These are phyloP conservation scores for Didymella lethalis DNA, from an alignment of 2,329 filamentous ascomycete genomes.

Conservation along the genomic window DNA sequence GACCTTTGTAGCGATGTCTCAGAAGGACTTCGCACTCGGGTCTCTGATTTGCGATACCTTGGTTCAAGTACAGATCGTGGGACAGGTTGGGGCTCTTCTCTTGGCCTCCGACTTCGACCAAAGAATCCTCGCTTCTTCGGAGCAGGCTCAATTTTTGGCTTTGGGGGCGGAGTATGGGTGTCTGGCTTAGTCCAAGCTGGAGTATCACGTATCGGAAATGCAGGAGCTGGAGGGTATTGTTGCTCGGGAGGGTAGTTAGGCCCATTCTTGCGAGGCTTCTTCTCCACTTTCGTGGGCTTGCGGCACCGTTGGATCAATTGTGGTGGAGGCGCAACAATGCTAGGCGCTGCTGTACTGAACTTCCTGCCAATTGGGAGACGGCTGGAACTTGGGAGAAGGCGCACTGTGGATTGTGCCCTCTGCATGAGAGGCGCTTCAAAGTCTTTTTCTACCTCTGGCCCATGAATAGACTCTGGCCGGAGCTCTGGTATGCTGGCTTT, in stretches of 20 bases:
- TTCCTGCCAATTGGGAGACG: slow-evolving; percentile 16
- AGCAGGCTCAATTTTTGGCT: slow-evolving; percentile 8
- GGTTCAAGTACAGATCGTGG: neutral
- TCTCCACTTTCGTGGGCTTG: slow-evolving; percentile 6
- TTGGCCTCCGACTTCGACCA: neutral
- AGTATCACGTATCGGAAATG: slow-evolving; percentile 36
- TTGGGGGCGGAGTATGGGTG: slow-evolving; percentile 25
- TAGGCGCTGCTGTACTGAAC: slow-evolving; percentile 26
- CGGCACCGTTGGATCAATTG: slow-evolving; percentile 4
- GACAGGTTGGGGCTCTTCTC: neutral
- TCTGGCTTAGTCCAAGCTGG: slow-evolving; percentile 36
- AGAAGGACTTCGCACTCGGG: neutral
- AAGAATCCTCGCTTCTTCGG: slow-evolving; percentile 17
- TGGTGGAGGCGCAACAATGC: slow-evolving; percentile 25
- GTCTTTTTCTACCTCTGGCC: neutral
- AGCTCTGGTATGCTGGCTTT: too few species aligned
- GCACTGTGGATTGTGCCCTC: neutral
- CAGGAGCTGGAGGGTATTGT: slow-evolving; percentile 35
- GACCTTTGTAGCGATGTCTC: slow-evolving; percentile 35
- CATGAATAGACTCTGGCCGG: neutral
- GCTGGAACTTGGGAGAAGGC: neutral
- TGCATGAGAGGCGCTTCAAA: neutral
- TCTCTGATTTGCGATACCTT: neutral
- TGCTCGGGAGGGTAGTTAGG: slow-evolving; percentile 26
- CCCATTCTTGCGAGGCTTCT: slow-evolving; percentile 22